Percentiles rank a stretch among this genome's conserved stretches.
These are phyloP conservation scores for Coemansia sp. DNA, from an alignment of 192 early-diverging fungal genomes.

Conservation along the genomic window DNA sequence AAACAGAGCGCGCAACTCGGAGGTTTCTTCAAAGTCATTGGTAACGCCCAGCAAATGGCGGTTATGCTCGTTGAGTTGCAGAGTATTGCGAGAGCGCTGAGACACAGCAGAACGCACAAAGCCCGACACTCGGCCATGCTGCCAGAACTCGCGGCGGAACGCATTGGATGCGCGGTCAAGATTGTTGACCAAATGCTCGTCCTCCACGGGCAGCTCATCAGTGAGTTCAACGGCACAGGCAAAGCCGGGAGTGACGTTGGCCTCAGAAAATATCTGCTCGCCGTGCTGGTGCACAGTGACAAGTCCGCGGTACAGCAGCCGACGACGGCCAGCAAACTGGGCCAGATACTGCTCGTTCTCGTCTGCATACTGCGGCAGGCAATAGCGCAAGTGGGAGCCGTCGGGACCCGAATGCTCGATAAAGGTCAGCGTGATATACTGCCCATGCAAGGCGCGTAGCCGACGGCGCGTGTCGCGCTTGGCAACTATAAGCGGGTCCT, in stretches of 20 bases:
- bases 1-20: conserved; percentile 55
- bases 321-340: conserved; percentile 40
- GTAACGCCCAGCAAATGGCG: conserved; percentile 55
- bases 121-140: conserved; percentile 19
- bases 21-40: conserved; percentile 51
- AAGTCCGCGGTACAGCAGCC: conserved; percentile 40
- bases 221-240: conserved; percentile 53
- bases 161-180: conserved; percentile 28
- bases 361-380: conserved; percentile 27
- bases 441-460: conserved; percentile 60
- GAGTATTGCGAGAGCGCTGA: conserved; percentile 15
- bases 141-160: conserved; percentile 45
- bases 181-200: conserved; percentile 44
- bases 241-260: conserved; percentile 62
- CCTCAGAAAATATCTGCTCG: conserved; percentile 33
- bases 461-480: conserved; percentile 54
- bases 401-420: conserved; percentile 29
- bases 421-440: conserved; percentile 57
- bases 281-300: conserved; percentile 54
- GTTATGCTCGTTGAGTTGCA: conserved; percentile 25
- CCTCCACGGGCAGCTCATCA: conserved; percentile 47
- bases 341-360: conserved; percentile 48
- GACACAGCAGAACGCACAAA: conserved; percentile 19
- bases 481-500: conserved; percentile 44
- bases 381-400: conserved; percentile 36